Percentiles rank a stretch among this genome's conserved stretches.
These are phyloP conservation scores for Herpetospermum pedunculosum DNA, from an alignment of 306 rosid species.

Conservation along the genomic window DNA sequence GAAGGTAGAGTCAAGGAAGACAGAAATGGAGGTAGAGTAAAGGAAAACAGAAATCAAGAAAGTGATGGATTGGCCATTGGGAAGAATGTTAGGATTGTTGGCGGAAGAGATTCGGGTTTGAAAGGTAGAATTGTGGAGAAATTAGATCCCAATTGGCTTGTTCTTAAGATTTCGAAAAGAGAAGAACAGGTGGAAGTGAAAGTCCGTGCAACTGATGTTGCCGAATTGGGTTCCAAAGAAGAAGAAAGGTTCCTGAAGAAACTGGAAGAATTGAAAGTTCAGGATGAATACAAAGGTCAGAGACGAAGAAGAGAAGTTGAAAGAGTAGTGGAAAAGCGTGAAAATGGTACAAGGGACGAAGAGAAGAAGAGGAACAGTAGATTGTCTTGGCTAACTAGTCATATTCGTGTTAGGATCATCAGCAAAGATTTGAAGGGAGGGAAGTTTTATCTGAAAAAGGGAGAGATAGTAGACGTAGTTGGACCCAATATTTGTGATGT, in stretches of 20 bases:
- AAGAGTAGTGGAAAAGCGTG: neutral
- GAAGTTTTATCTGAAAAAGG: slow-evolving; percentile 60
- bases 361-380: slow-evolving; percentile 17
- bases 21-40: neutral
- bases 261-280: slow-evolving; percentile 36
- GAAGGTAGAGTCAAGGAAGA: too few species aligned
- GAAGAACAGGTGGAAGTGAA: slow-evolving; percentile 15
- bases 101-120: slow-evolving; percentile 46
- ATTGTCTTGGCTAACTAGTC: slow-evolving; percentile 63
- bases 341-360: slow-evolving; percentile 10
- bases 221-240: slow-evolving; percentile 47
- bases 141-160: slow-evolving; percentile 19
- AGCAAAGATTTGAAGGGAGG: slow-evolving; percentile 59
- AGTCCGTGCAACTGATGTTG: slow-evolving; percentile 30
- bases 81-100: slow-evolving; percentile 40
- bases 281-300: slow-evolving; percentile 13
- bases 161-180: slow-evolving; percentile 30
- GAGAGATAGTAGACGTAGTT: slow-evolving; percentile 69
- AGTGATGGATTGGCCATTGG: slow-evolving; percentile 13
- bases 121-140: slow-evolving; percentile 39
- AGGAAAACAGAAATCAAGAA: neutral
- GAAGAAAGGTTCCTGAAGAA: slow-evolving; percentile 54
- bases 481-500: slow-evolving; percentile 67
- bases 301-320: slow-evolving; percentile 11
- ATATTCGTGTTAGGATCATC: slow-evolving; percentile 64